phyloP scores from a whole-genome alignment of 352 stramenopile species.

The Pythium rhizo-oryzae region DNA sequence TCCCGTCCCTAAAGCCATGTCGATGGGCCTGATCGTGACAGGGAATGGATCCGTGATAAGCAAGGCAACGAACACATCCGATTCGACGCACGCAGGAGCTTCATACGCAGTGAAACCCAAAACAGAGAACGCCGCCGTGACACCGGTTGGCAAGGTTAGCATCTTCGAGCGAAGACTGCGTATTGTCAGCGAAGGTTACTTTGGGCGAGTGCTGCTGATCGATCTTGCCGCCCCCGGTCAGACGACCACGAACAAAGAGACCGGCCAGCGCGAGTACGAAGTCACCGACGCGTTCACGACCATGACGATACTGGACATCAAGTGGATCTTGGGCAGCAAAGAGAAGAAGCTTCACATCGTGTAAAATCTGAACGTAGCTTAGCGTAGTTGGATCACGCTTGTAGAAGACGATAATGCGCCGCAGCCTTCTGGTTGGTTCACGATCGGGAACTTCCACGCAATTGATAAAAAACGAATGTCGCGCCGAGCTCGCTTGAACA shows the following conservation, averaged over 20 bases:
- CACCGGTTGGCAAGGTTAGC: too few relatives aligned
- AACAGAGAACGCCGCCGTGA: too few relatives aligned
- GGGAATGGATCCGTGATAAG: background rate
- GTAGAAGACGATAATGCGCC: too few relatives aligned
- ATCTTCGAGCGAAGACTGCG: background rate
- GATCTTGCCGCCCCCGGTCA: conserved; percentile 40
- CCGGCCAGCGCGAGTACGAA: conserved; percentile 35
- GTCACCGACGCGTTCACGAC: conserved; percentile 43
- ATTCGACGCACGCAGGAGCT: background rate
- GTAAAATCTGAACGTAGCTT: too few relatives aligned
- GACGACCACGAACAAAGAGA: conserved; percentile 32
- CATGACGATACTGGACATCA: conserved; percentile 54
- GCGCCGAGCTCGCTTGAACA: too few relatives aligned
- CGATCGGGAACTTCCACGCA: too few relatives aligned
- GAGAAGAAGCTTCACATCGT: conserved; percentile 28
- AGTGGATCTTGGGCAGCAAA: conserved; percentile 41
- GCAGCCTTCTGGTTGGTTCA: too few relatives aligned
- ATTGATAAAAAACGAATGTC: too few relatives aligned
- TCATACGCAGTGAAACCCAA: background rate
- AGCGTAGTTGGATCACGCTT: too few relatives aligned
- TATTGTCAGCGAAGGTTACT: background rate
- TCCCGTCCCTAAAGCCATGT: conserved; percentile 30
- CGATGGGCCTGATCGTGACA: conserved; percentile 32
- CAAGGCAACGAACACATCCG: background rate
- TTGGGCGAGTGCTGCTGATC: background rate